A percentile compares a stretch with the other conserved stretches of the same genome.
phyloP scores from a whole-genome alignment of 805 yeast genomes.

The Kockiozyma suomiensis region DNA sequence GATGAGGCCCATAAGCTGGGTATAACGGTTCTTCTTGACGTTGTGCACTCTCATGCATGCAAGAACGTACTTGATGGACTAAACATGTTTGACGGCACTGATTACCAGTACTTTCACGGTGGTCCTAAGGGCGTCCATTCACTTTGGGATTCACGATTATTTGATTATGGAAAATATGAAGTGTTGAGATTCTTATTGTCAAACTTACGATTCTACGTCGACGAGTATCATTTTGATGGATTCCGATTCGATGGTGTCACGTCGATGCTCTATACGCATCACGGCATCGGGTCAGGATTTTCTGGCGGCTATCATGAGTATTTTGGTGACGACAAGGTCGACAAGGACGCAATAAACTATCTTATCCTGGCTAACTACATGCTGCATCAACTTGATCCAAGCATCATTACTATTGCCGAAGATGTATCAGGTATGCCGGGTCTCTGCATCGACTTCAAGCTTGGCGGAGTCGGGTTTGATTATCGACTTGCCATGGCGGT shows the following conservation, averaged over 20 bases:
- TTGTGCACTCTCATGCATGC: constrained; percentile 95
- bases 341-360: constrained; percentile 82
- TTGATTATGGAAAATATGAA: constrained; percentile 89
- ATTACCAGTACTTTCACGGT: constrained; percentile 89
- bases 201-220: constrained; percentile 80
- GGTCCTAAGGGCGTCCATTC: constrained; percentile 89
- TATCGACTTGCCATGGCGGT: constrained; percentile 95
- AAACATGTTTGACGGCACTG: constrained; percentile 92
- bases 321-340: constrained; percentile 70
- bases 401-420: constrained; percentile 83
- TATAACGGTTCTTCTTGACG: constrained; percentile 80
- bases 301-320: constrained; percentile 93
- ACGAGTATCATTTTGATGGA: constrained; percentile 87
- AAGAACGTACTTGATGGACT: constrained; percentile 93
- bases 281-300: constrained; percentile 86
- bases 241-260: constrained; percentile 97
- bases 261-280: constrained; percentile 87
- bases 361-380: constrained; percentile 88
- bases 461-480: constrained; percentile 93
- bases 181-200: constrained; percentile 83
- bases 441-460: constrained; percentile 67
- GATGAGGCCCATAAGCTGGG: constrained; percentile 92
- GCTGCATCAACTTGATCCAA: constrained; percentile 56
- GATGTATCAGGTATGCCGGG: constrained; percentile 99
- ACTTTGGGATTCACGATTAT: constrained; percentile 94